Evolutionary conservation across 768 basidiomycete genomes (phyloP), one percentile per base, ranked within the genome.

Genomic region (Tubosaeta sp.): DNA sequence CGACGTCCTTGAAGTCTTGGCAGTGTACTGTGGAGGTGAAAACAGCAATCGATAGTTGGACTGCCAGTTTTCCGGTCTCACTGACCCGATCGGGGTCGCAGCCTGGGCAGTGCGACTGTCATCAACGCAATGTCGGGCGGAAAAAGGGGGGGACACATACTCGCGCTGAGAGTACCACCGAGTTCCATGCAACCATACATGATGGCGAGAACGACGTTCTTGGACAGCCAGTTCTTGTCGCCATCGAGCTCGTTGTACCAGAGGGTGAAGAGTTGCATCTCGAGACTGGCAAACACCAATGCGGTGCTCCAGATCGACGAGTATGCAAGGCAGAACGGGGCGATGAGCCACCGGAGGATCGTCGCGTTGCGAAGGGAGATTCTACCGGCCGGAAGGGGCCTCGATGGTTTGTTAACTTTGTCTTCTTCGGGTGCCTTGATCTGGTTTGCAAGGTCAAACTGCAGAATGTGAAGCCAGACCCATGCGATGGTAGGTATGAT

Each of bases 1-100:
- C 63, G 13, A 70, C 57, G 47, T 79, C 78, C 25, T 73, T 66
- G 51, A 75, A 79, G 50, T 79, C 78, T 59, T 78, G 75, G 3
- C 74, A 71, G 19, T 78, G 76, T 11, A 77, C 73, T 4, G 77
- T 79, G 0, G 77, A 76, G 2, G 71, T 58, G 31, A 77, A 68
- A 14, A 76, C 69, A 0, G 65, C 64, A 8, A 69, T 63, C 22
- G 72, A 75, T 42, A 73, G 51, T 38, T 63, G 62, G 30, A 73
- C 54, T 0, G 76, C 68, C 5, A 69, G 52, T 34, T 58, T 54
- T 4, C 61, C 68, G 1, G 65, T 67, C 6, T 61, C 51, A 25
- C 66, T 69, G 19, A 72, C 51, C 4, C 42, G 46, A 4, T 57
- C 47, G n/a, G 54, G 48, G 43, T 70, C 60, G 13, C 36, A 36